phyloP scores from a whole-genome alignment of 805 yeast genomes.

The Saturnispora galanensis region DNA sequence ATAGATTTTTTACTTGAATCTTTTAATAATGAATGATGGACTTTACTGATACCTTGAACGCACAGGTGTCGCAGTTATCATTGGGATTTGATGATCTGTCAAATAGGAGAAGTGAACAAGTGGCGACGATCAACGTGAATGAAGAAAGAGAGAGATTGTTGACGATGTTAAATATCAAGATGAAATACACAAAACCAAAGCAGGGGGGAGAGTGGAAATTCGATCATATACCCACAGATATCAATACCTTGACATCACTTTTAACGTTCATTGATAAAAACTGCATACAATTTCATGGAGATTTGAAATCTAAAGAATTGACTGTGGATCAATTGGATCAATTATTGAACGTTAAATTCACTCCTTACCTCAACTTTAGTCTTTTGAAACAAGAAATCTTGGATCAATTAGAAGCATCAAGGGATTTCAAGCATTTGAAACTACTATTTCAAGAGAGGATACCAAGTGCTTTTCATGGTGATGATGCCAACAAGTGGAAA shows the following conservation, averaged over 20 bases:
- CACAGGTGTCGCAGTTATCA: not conserved
- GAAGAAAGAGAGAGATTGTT: slow-evolving; percentile 3
- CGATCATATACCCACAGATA: slow-evolving; percentile 5
- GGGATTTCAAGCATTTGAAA: slow-evolving; percentile 1
- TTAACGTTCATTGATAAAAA: slow-evolving; percentile 9
- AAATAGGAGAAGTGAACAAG: not conserved
- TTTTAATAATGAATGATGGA: slow-evolving; percentile 1
- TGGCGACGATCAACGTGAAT: not conserved
- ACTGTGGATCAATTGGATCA: slow-evolving; percentile 2
- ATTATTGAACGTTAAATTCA: slow-evolving; percentile 6
- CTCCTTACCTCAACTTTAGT: slow-evolving; percentile 6
- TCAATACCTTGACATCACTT: slow-evolving; percentile 1
- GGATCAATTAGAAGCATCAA: not conserved
- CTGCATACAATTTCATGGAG: not conserved
- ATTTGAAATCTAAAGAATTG: slow-evolving; percentile 7
- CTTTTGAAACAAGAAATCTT: slow-evolving; percentile 3
- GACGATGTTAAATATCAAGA: slow-evolving; percentile 4
- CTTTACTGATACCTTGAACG: slow-evolving; percentile 4
- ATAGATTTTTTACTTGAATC: not conserved
- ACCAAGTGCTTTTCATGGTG: no score
- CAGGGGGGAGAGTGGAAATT: slow-evolving; percentile 11
- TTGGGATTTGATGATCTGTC: not conserved
- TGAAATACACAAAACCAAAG: slow-evolving; percentile 10
- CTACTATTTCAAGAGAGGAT: slow-evolving; percentile 1
- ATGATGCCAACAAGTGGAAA: no score